phyloP scores from a whole-genome alignment of 257 asterid genomes.

The Salvia splendens region DNA sequence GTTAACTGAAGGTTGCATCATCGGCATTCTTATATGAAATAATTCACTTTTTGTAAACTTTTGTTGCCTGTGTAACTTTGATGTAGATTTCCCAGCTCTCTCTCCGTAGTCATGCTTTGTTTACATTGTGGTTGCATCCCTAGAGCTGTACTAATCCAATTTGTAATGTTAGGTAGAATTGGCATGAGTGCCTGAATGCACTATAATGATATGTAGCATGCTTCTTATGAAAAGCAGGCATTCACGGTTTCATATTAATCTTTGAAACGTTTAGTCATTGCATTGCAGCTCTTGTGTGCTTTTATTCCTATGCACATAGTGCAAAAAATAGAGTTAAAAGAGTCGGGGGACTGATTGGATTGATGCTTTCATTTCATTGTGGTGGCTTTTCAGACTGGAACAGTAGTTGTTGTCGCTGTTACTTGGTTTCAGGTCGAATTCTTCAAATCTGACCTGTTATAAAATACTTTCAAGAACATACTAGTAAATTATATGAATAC shows the following conservation, averaged over 20 bases:
- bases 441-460: neutral
- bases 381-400: neutral
- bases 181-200: constrained; percentile 4
- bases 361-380: neutral
- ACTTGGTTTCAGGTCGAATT: neutral
- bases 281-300: neutral
- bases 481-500: neutral
- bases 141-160: neutral
- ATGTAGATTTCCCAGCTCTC: neutral
- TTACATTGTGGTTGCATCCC: constrained; percentile 8
- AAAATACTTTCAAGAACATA: neutral
- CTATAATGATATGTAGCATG: constrained; percentile 9
- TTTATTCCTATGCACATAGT: neutral
- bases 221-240: neutral
- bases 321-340: neutral
- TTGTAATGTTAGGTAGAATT: neutral
- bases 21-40: neutral
- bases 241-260: neutral
- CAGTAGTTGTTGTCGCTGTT: neutral
- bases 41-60: neutral
- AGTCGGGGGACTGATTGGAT: neutral
- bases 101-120: neutral
- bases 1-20: constrained; percentile 7
- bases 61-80: neutral
- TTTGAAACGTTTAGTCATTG: neutral